Base-by-base conservation (phyloP, 2,329 filamentous ascomycete species). In the Neocucurbitaria cava region DNA sequence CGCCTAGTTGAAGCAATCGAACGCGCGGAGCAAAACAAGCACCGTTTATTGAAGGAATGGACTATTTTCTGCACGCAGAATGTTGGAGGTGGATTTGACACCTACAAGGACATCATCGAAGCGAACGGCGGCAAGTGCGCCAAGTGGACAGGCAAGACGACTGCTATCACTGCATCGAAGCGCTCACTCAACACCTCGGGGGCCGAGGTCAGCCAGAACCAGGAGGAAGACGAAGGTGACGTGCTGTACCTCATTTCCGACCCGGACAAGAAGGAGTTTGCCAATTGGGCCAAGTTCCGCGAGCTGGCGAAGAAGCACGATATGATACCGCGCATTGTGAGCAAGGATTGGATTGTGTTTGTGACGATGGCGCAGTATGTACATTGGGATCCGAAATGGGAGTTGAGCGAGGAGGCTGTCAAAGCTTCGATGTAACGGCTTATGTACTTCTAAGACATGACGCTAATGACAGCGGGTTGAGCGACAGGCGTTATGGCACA, bases 341-440 rank as follows among this genome's bases (percentile, higher is more conserved):
- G 85, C 42, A 85, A 90, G 2, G 93, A 99, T 71, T 99, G 95
- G 95, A 75, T 99, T 66, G 79, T 99, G 52, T 89, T 93, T 69
- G 88, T 92, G 55, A 91, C 92, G 4, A 94, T 99, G 90, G 87
- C 86, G 66, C 95, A 99, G 77, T 83, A 92, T 75, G 79, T 95
- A 42, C 71, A 75, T 58, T 76, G 68, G 66, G 61, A 72, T 35
- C 45, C 58, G 2, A 56, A 70, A 24, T 76, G 72, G 72, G 72
- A 74, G 58, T 51, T 76, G 23, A 68, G 49, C 21, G 72, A 76
- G 54, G 70, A 74, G 24, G 52, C 56, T 52, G 63, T 72, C 28
- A 68, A 69, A 48, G 61, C 63, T 48, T 45, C 33, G 23, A 62
- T 65, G 44, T 64, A 53, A 57, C 55, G 44, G 52, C 23, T 44